These are phyloP conservation scores for Ophiosphaerella korrae DNA, from an alignment of 2,329 filamentous ascomycete species.

Conservation along the genomic window DNA sequence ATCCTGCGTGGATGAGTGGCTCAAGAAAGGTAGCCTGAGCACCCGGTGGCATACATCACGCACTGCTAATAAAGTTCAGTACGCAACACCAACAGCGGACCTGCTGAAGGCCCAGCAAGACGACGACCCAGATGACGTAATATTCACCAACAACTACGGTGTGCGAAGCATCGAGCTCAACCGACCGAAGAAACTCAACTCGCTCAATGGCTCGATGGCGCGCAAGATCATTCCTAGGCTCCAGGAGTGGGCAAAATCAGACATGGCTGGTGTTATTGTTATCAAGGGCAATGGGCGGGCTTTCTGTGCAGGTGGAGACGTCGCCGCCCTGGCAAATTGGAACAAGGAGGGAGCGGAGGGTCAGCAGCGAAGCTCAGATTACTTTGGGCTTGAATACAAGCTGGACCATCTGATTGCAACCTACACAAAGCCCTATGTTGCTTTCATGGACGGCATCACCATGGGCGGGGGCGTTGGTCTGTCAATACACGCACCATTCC, in stretches of 20 bases:
- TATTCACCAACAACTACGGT: constrained; percentile 88
- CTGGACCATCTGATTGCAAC: constrained; percentile 95
- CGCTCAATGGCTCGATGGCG: constrained; percentile 91
- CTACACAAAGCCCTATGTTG: constrained; percentile 89
- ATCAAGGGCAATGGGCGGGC: constrained; percentile 89
- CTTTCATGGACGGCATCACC: constrained; percentile 96
- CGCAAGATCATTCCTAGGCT: constrained; percentile 90
- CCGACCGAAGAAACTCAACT: constrained; percentile 88
- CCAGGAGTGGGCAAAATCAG: constrained; percentile 92
- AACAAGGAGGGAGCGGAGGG: constrained; percentile 73
- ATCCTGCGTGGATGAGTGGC: constrained; percentile 59
- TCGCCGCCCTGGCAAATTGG: constrained; percentile 74
- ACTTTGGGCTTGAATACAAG: constrained; percentile 94
- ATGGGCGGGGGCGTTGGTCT: constrained; percentile 98
- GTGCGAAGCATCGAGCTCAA: constrained; percentile 93
- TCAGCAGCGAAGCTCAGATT: constrained; percentile 75
- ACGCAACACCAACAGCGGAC: constrained; percentile 41
- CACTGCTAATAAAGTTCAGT: constrained; percentile 31
- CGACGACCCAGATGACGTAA: constrained; percentile 86
- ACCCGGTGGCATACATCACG: constrained; percentile 2
- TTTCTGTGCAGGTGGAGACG: constrained; percentile 93
- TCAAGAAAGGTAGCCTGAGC: constrained; percentile 55
- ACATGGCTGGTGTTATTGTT: constrained; percentile 89
- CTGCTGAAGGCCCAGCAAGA: constrained; percentile 61
- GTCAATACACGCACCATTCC: constrained; percentile 91